Conservation (phyloP, 345 rosid genomes). For the Schrenkiella parvula region DNA sequence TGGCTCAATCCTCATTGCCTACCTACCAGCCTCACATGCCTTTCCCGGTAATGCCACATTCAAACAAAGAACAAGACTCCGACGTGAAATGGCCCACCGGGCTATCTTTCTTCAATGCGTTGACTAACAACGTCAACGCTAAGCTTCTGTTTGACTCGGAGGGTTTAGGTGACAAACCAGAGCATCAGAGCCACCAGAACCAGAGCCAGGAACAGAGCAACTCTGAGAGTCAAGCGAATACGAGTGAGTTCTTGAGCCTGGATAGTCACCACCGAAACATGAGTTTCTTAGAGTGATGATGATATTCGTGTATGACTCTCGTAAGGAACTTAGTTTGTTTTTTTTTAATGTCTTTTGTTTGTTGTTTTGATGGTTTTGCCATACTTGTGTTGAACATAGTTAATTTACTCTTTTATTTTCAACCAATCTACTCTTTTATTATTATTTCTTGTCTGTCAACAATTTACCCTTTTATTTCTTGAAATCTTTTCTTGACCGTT, state of each 20-base stretch:
- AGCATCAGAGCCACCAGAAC: conserved; percentile 35
- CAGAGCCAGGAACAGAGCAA: conserved; percentile 38
- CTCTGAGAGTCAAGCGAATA: conserved; percentile 47
- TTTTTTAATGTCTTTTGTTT: neutral
- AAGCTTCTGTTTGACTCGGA: conserved; percentile 76
- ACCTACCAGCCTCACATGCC: conserved; percentile 52
- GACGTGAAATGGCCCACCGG: conserved; percentile 97
- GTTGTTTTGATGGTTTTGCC: conserved; percentile 11
- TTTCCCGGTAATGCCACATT: conserved; percentile 45
- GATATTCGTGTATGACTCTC: neutral
- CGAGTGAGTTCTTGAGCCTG: conserved; percentile 74
- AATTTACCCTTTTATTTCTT: neutral
- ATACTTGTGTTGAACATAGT: conserved; percentile 18
- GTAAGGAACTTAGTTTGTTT: conserved; percentile 18
- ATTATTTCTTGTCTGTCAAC: neutral
- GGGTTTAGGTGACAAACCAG: conserved; percentile 39
- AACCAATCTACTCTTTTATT: neutral
- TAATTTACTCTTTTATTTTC: neutral
- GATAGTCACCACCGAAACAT: conserved; percentile 47
- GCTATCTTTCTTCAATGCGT: conserved; percentile 76
- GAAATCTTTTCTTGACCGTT: neutral
- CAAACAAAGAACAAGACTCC: conserved; percentile 48
- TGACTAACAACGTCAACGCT: conserved; percentile 65
- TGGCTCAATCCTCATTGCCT: conserved; percentile 46
- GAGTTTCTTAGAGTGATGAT: conserved; percentile 36